These are phyloP conservation scores for Acanthamoeba healyi DNA, from an alignment of 208 protist species.

Conservation along the genomic window DNA sequence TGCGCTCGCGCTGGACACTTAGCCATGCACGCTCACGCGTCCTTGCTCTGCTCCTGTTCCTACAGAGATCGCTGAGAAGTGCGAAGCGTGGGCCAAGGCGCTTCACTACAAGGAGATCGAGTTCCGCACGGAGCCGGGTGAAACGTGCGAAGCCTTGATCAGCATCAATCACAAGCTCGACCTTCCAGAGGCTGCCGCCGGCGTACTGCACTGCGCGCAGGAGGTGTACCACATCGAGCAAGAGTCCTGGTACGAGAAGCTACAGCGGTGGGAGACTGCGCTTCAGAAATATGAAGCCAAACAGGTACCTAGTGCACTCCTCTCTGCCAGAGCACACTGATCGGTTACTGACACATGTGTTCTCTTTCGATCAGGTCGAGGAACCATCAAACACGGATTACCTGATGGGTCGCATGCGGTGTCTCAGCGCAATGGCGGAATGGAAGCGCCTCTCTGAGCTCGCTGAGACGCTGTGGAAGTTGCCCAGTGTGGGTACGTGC, in stretches of 20 bases:
- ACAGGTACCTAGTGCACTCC: not conserved
- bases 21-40: not conserved
- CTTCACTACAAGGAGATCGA: conserved; percentile 91
- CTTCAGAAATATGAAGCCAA: conserved; percentile 59
- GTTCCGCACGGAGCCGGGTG: conserved; percentile 79
- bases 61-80: conserved; percentile 84
- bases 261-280: conserved; percentile 97
- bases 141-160: conserved; percentile 93
- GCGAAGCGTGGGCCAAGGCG: conserved; percentile 90
- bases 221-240: conserved; percentile 77
- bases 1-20: not conserved
- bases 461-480: conserved; percentile 89
- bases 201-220: conserved; percentile 96
- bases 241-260: conserved; percentile 95
- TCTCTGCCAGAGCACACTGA: not conserved
- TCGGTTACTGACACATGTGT: conserved; percentile 27
- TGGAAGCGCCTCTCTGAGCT: conserved; percentile 94
- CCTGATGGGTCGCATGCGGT: conserved; percentile 97
- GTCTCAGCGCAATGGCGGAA: conserved; percentile 97
- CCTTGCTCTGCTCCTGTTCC: not conserved
- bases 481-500: not conserved
- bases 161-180: conserved; percentile 98
- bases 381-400: conserved; percentile 93
- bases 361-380: no score
- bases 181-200: conserved; percentile 97